Conservation (phyloP, 495 filamentous ascomycete genomes). For the Penicillium soppii region DNA sequence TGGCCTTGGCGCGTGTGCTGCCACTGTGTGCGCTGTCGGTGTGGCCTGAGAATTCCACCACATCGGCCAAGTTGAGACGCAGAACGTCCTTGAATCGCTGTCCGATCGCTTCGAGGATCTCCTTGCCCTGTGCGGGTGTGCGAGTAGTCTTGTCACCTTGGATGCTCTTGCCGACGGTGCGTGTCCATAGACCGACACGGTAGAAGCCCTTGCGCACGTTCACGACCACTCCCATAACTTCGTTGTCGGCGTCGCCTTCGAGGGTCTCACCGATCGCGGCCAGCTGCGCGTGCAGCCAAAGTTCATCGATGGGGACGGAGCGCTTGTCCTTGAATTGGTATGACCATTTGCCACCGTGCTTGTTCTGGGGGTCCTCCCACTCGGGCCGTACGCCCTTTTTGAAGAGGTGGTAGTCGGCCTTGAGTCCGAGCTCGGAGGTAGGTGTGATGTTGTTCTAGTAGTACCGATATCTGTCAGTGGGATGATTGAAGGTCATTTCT, state of each 20-base stretch:
- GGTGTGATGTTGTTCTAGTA: constrained; percentile 95
- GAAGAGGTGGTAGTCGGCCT: constrained; percentile 99
- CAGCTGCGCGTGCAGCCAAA: constrained; percentile 97
- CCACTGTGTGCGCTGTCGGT: constrained; percentile 90
- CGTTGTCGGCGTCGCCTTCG: constrained; percentile 83
- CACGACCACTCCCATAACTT: constrained; percentile 99
- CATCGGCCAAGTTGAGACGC: constrained; percentile 68
- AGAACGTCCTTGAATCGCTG: constrained; percentile 87
- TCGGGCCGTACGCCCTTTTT: constrained; percentile 95
- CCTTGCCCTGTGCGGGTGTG: constrained; percentile 74
- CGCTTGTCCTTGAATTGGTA: constrained; percentile 97
- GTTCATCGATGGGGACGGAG: constrained; percentile 82
- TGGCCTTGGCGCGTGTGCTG: constrained; percentile 93
- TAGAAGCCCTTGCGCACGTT: constrained; percentile 98
- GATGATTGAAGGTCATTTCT: background rate
- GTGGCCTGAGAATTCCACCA: constrained; percentile 93
- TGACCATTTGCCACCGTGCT: constrained; percentile 98
- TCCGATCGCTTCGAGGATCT: constrained; percentile 79
- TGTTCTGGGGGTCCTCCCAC: constrained; percentile 98
- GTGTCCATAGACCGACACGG: constrained; percentile 91
- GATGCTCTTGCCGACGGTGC: constrained; percentile 80
- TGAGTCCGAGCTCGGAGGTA: constrained; percentile 90
- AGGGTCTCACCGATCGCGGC: constrained; percentile 97
- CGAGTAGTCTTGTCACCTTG: constrained; percentile 72
- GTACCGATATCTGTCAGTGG: background rate